A percentile compares a stretch with the other conserved stretches of the same genome.
Conservation (phyloP, 2,329 filamentous ascomycete genomes). For the Fusarium miscanthi region DNA sequence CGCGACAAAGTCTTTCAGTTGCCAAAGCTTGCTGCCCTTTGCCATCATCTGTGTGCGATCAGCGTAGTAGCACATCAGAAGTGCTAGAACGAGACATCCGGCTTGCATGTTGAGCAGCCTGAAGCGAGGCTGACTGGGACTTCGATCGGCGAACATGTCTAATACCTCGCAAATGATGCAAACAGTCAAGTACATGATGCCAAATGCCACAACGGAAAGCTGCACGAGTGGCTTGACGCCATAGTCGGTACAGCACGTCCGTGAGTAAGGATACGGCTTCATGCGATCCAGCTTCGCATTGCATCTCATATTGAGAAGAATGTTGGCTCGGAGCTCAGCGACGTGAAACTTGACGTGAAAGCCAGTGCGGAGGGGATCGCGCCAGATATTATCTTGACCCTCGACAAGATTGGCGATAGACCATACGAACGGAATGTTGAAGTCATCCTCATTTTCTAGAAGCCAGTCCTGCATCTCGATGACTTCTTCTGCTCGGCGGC, state of each 20-base stretch:
- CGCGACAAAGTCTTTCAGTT: constrained; percentile 24
- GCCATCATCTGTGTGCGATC: constrained; percentile 46
- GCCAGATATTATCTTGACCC: constrained; percentile 29
- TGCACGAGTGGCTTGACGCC: constrained; percentile 23
- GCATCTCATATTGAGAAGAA: constrained; percentile 65
- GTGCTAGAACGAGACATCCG: constrained; percentile 34
- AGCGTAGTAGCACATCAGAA: constrained; percentile 42
- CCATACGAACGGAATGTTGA: constrained; percentile 25
- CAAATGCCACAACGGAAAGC: constrained; percentile 31
- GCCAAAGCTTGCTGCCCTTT: constrained; percentile 32
- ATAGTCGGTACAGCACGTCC: constrained; percentile 66
- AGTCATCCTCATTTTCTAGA: not conserved
- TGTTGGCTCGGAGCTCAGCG: constrained; percentile 47
- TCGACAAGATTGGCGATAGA: constrained; percentile 8
- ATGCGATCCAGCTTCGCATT: constrained; percentile 52
- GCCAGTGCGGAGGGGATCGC: constrained; percentile 33
- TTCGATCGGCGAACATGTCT: not conserved
- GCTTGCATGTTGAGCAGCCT: constrained; percentile 34
- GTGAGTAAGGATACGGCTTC: constrained; percentile 54
- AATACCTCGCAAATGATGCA: constrained; percentile 30
- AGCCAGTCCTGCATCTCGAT: constrained; percentile 36
- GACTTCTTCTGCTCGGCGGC: constrained; percentile 27
- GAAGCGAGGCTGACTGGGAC: not conserved
- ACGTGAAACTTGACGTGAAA: constrained; percentile 47
- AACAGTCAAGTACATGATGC: constrained; percentile 11